Evolutionary conservation across 1,284 basidiomycete species (phyloP), one percentile per base, ranked within the genome.

Genomic region (Retiboletus flavoniger): DNA sequence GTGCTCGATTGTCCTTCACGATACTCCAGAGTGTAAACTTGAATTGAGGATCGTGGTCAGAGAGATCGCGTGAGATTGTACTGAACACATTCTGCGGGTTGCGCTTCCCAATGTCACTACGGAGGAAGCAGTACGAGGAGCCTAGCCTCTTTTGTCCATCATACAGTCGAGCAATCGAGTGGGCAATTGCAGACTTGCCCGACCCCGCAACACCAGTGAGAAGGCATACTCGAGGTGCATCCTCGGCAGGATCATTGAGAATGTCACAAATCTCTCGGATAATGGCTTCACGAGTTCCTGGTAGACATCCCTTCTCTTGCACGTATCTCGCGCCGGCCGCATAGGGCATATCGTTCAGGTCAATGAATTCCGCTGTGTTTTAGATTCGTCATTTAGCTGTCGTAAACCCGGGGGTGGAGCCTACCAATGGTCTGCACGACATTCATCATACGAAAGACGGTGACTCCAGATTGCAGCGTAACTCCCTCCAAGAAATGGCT

Each of bases 31-130:
- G 39, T 2, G 38, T 43, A 2, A 43, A 51, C 8, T 35, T 57
- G 28, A 36, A 56, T 5, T 41, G 54, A 0, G 21, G 6, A 31
- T 51, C 35, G 3, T 44, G 54, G 13, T 56, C 54, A 13, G 40
- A 43, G 4, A 55, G 45, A 9, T 56, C 54, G 0, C 42, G 36
- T 1, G 55, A 35, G 9, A 56, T 51, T 5, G 54, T 56, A 24
- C 55, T 56, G 16, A 56, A 52, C 7, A 52, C 10, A 4, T 40
- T 52, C 6, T 52, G 50, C 19, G 47, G 47, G 13, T 50, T 52
- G n/a, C 51, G 51, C 24, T 14, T 52, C 24, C n/a, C 29, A 3
- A 40, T 17, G 4, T 52, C 50, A 7, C 7, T 32, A 7, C 50
- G 28, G 16, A n/a, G 2, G 13, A 52, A 51, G 21, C 51, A 51